Conservation (phyloP, 2,329 filamentous ascomycete genomes). For the Erysiphe pulchra region DNA sequence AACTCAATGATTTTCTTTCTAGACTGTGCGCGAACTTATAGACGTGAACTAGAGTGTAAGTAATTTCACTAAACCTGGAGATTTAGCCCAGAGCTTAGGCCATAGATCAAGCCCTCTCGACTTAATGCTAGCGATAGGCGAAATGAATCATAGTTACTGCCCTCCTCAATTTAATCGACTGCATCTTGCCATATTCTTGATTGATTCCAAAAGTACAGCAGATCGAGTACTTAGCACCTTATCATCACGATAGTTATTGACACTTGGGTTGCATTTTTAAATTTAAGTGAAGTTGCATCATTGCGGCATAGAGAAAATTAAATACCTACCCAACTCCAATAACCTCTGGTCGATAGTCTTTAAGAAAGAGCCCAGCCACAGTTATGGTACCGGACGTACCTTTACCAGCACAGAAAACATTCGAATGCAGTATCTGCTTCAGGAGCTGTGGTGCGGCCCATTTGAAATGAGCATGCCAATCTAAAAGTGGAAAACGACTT, state of each 20-base stretch:
- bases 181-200: constrained; percentile 25
- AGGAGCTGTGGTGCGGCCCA: constrained; percentile 35
- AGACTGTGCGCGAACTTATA: too few species aligned
- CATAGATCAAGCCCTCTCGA: constrained; percentile 30
- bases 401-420: constrained; percentile 28
- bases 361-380: constrained; percentile 18
- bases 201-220: background rate
- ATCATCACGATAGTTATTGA: background rate
- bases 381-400: constrained; percentile 25
- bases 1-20: too few species aligned
- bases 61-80: constrained; percentile 10
- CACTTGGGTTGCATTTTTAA: background rate
- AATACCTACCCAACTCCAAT: background rate
- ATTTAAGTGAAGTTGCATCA: background rate
- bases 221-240: background rate
- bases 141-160: constrained; percentile 28
- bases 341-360: constrained; percentile 14
- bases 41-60: too few species aligned
- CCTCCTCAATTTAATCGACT: constrained; percentile 28
- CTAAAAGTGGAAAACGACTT: constrained; percentile 14
- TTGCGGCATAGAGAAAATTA: too few species aligned
- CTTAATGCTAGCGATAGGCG: constrained; percentile 25
- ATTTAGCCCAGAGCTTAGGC: constrained; percentile 34
- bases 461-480: constrained; percentile 26
- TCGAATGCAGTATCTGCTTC: constrained; percentile 28